These are phyloP conservation scores for Sedum album DNA, from an alignment of 164 flowering plant genomes.

Conservation along the genomic window DNA sequence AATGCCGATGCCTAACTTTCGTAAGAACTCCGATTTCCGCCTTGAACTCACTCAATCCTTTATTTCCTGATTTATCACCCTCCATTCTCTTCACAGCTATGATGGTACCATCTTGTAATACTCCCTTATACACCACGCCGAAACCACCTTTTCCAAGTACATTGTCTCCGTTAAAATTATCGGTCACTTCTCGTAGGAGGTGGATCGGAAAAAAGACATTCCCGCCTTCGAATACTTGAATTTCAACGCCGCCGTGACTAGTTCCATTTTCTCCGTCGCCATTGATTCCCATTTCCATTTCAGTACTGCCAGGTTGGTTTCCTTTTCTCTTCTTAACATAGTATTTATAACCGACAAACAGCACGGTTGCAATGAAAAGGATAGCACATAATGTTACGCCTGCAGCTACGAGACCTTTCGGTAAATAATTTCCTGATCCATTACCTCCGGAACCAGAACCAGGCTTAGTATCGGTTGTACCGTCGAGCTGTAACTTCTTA, in stretches of 20 bases:
- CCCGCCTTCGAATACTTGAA: constrained; percentile 23
- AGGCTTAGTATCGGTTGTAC: not conserved
- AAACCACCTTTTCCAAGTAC: constrained; percentile 49
- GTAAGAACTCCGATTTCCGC: constrained; percentile 48
- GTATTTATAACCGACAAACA: constrained; percentile 9
- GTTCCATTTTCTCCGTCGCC: constrained; percentile 14
- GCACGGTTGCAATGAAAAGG: constrained; percentile 10
- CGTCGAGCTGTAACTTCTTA: not conserved
- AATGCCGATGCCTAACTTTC: constrained; percentile 49
- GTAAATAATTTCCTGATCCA: constrained; percentile 4
- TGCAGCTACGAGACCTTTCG: constrained; percentile 9
- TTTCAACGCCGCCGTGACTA: not conserved
- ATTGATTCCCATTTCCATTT: not conserved
- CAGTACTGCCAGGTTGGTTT: not conserved
- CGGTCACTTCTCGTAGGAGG: constrained; percentile 35
- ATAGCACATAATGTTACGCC: constrained; percentile 14
- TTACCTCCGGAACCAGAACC: not conserved
- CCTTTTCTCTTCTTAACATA: constrained; percentile 10
- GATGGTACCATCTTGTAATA: constrained; percentile 37
- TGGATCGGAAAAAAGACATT: constrained; percentile 32
- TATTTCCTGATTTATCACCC: constrained; percentile 21
- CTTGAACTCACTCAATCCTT: constrained; percentile 41
- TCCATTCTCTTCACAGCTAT: constrained; percentile 58
- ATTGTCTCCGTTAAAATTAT: constrained; percentile 33
- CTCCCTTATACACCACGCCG: constrained; percentile 47